Base-by-base conservation (phyloP, 768 basidiomycete genomes). In the Russula virescens region DNA sequence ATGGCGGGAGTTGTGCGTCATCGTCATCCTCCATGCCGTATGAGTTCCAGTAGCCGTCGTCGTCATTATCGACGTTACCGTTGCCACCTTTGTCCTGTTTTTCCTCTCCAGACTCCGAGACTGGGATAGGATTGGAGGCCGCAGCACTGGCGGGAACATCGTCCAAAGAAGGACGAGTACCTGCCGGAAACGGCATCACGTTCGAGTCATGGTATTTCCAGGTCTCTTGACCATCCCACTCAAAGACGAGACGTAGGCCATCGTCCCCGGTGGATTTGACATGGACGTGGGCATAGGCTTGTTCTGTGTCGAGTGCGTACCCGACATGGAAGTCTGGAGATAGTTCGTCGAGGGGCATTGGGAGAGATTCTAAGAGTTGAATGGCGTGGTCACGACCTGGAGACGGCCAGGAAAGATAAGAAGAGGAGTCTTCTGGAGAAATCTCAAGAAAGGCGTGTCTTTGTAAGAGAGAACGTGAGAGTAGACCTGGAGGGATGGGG, bases 141-240 rank as follows among this genome's bases (percentile, higher is more conserved):
- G 31, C 5, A 9, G 52, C 21, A 43, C 23, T 62, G 70, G 73
- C 42, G 70, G 68, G 59, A 21, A 73, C 68, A 25, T 74, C 69
- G 26, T 68, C 69, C 1, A 76, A 67, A 2, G 71, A 69, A 3
- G 68, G 49, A 53, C 67, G 71, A 19, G 75, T 72, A 25, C 75
- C 68, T 21, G 76, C 68, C 18, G 89, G 89, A 69, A 89, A 89
- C 13, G 88, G 88, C 85, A 90, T 88, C 68, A 81, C 70, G 42
- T 80, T 76, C 40, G 80, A 73, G 71, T 89, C 85, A 73, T 88
- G 87, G 69, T 88, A 91, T 69, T 77, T 83, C 89, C 89, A 91
- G 25, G 72, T 73, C 11, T 76, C 73, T 7, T 50, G 47, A 21
- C 73, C 74, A 55, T 88, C 82, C 85, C 86, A 89, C 40, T 81